phyloP scores from a whole-genome alignment of 495 filamentous ascomycete species.

The Aspergillus nidulans region DNA sequence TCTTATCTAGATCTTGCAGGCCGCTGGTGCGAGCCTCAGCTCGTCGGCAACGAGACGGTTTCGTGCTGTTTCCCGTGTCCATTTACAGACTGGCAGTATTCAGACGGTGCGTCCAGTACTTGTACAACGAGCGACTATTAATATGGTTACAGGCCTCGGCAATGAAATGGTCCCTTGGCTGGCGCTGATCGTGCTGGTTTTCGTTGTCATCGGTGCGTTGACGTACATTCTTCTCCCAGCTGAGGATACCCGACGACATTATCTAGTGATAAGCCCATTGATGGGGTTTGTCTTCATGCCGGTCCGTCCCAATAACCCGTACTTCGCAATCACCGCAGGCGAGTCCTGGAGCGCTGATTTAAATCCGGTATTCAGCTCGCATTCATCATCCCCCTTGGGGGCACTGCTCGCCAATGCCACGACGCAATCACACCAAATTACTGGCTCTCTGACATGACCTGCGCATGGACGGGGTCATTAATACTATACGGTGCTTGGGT shows the following conservation, averaged over 20 bases:
- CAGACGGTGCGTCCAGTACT: conserved; percentile 15
- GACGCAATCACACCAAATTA: conserved; percentile 78
- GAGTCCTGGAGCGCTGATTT: not conserved
- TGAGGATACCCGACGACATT: conserved; percentile 73
- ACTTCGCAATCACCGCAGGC: no score
- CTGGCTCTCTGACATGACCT: conserved; percentile 67
- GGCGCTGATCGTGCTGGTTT: conserved; percentile 59
- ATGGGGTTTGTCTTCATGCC: conserved; percentile 31
- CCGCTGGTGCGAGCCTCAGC: conserved; percentile 1
- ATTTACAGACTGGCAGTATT: conserved; percentile 5
- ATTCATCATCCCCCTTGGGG: conserved; percentile 73
- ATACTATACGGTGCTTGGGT: conserved; percentile 70
- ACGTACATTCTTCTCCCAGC: conserved; percentile 70
- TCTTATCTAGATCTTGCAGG: not conserved
- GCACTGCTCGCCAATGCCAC: conserved; percentile 65
- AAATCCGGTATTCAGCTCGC: conserved; percentile 26
- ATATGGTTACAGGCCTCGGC: conserved; percentile 1
- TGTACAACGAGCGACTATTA: no score
- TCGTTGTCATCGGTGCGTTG: conserved; percentile 61
- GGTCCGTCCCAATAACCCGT: conserved; percentile 33
- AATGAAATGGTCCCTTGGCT: conserved; percentile 63
- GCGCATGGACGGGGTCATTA: conserved; percentile 73
- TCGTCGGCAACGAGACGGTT: not conserved
- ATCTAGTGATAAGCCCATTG: conserved; percentile 52
- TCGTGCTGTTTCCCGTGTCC: conserved; percentile 16